Percentiles rank a stretch among this genome's conserved stretches.
Evolutionary conservation across 345 rosid species (phyloP).

Genomic region (Firmiana major): DNA sequence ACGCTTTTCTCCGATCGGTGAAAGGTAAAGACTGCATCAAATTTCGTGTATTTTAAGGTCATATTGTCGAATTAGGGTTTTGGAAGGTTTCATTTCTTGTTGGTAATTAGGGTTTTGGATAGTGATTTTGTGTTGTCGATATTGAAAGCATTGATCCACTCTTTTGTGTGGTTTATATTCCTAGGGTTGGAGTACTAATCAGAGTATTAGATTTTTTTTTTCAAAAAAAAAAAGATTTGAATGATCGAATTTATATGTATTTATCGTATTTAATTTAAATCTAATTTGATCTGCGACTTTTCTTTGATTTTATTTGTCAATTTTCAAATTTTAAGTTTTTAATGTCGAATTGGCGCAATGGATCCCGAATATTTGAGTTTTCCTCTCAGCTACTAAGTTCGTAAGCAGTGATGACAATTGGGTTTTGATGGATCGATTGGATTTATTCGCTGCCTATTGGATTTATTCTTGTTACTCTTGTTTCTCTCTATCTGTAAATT

Average conservation of each 20-base stretch:
- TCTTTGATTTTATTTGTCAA: background rate
- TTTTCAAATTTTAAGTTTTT: background rate
- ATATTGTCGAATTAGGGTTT: slow-evolving; percentile 16
- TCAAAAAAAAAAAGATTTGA: background rate
- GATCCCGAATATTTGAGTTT: background rate
- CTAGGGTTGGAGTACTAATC: background rate
- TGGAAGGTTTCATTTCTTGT: background rate
- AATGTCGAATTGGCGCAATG: background rate
- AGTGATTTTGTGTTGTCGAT: slow-evolving; percentile 4
- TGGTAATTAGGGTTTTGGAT: slow-evolving; percentile 1
- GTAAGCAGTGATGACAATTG: background rate
- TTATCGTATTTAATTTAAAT: background rate
- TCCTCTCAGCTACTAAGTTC: background rate
- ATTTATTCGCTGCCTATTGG: background rate
- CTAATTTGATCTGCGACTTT: background rate
- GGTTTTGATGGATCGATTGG: background rate
- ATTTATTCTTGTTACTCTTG: background rate
- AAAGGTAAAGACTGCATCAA: slow-evolving; percentile 13
- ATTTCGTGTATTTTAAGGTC: slow-evolving; percentile 15
- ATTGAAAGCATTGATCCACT: slow-evolving; percentile 17
- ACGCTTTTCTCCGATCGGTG: slow-evolving; percentile 27
- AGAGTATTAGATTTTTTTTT: background rate
- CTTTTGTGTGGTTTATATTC: background rate
- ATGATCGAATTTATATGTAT: background rate
- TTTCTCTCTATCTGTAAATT: background rate